phyloP scores from a whole-genome alignment of 805 yeast species.

The Ogataea angusta region DNA sequence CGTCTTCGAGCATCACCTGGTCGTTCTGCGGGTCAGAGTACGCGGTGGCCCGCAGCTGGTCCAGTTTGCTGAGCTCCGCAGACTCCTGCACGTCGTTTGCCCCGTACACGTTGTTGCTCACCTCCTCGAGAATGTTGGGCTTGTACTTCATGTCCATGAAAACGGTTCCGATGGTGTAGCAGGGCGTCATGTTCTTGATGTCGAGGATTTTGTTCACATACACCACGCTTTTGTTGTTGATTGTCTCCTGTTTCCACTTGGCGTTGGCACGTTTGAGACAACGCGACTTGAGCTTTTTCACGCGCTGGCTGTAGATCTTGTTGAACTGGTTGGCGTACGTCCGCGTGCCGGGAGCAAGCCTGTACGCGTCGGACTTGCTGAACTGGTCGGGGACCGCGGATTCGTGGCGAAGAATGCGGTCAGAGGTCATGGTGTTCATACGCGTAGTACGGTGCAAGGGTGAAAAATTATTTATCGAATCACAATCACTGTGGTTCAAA shows the following conservation, averaged over 20 bases:
- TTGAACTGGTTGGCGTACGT: conserved; percentile 57
- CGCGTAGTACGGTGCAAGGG: conserved; percentile 10
- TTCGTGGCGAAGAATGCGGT: conserved; percentile 18
- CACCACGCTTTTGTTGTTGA: conserved; percentile 28
- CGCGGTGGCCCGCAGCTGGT: conserved; percentile 35
- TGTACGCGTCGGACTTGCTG: conserved; percentile 10
- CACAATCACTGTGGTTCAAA: too few species aligned
- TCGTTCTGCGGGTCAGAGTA: conserved; percentile 58
- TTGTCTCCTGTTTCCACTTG: conserved; percentile 42
- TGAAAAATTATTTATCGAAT: not conserved
- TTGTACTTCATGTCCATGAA: conserved; percentile 81
- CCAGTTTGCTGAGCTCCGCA: conserved; percentile 16
- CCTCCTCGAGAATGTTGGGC: conserved; percentile 81
- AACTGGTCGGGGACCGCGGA: conserved; percentile 13
- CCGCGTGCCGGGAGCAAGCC: conserved; percentile 27
- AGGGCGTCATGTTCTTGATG: conserved; percentile 53
- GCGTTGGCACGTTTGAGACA: conserved; percentile 42
- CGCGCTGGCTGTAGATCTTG: conserved; percentile 50
- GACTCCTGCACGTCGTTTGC: conserved; percentile 37
- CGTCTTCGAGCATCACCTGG: conserved; percentile 80
- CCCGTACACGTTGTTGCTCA: conserved; percentile 56
- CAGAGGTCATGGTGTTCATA: conserved; percentile 23
- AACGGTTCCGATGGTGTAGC: conserved; percentile 86
- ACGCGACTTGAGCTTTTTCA: conserved; percentile 45
- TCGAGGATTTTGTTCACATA: conserved; percentile 55